Base-by-base conservation (phyloP, 169 alveolate species). In the Cryptosporidium xiaoi region DNA sequence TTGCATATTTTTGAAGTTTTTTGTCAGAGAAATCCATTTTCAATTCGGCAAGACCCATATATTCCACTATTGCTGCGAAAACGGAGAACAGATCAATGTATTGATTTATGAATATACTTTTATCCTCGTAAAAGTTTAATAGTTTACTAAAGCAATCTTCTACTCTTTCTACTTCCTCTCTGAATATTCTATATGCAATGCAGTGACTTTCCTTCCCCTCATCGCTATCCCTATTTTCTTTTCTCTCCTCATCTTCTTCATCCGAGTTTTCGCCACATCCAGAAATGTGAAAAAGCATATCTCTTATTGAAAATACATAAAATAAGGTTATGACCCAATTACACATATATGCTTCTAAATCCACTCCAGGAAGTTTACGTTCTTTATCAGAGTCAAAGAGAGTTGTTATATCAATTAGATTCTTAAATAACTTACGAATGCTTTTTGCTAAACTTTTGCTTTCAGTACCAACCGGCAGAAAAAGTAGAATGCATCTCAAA, bases 81-180 rank as follows among this genome's bases (percentile, higher is more conserved):
- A 69, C 56, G 12, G 83, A 69, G 31, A 69, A 51, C 20, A 46
- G 51, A 7, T 69, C 83, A 16, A 27, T 69, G 27, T 69, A 69
- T 15, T 69, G 83, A 69, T 33, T 51, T 31, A n/a, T 16, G 8
- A 31, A 53, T 16, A 69, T 31, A 15, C 44, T 53, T n/a, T 31
- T 51, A 12, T 69, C 56, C 13, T 55, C 67, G n/a, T 69, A 69
- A 20, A 69, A 69, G 5, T 69, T 66, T 1, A 69, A 8, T 2
- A 69, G 13, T 16, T 69, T 69, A 4, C 24, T 10, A 16, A 69
- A 69, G 29, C 56, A 69, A 24, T 3, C 29, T 20, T 69, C 55
- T 24, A 33, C 40, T 18, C 51, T 51, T 53, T 69, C 83, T 7
- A 51, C 34, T 4, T 69, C 51, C 5, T 53, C 33, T 18, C 20